Base-by-base conservation (phyloP, 164 flowering plant genomes). In the Vitis labrusca region DNA sequence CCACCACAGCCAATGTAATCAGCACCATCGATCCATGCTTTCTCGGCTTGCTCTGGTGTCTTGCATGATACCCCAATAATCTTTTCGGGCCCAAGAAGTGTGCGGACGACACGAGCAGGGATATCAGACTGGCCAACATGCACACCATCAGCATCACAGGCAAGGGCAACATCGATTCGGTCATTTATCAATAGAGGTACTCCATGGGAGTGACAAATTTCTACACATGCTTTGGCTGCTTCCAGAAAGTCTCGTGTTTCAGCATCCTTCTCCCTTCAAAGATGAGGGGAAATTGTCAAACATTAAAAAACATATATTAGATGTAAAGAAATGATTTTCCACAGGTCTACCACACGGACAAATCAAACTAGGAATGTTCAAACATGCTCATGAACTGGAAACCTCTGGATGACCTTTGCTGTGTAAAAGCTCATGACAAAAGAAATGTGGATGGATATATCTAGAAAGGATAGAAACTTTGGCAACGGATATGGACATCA, bases 41-140 rank as follows among this genome's bases (percentile, higher is more conserved):
- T 81, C 17, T 85, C 70, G 29, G 98, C 99, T 61, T 95, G 97
- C 61, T 85, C 90, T 15, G 84, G 85, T 12, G 99, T 92, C 74
- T 95, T 93, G 79, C 99, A 95, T 11, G 98, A 91, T 10, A 95
- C 94, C 15, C 99, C 98, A 16, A 91, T 88, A 37, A 93, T 89
- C 80, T 93, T 95, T 29, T 85, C 91, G 7, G 98, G 97, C 50
- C 98, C 99, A 19, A 95, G 88, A 66, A 95, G 86, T 23, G 80
- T 23, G 59, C 99, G 97, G 0, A 66, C 96, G 7, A 67, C 65
- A 62, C 67, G 71, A 5, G 76, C 89, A 32, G 92, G 90, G 89
- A 93, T 91, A 85, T 95, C 99, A 50, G 98, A 93, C 73, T 95
- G 99, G 53, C 99, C 99, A 63, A 95, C 83, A 81, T 93, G 98